Evolutionary conservation across 1,284 basidiomycete species (phyloP), one percentile per base, ranked within the genome.

Genomic region (Rhodotorula sp.): DNA sequence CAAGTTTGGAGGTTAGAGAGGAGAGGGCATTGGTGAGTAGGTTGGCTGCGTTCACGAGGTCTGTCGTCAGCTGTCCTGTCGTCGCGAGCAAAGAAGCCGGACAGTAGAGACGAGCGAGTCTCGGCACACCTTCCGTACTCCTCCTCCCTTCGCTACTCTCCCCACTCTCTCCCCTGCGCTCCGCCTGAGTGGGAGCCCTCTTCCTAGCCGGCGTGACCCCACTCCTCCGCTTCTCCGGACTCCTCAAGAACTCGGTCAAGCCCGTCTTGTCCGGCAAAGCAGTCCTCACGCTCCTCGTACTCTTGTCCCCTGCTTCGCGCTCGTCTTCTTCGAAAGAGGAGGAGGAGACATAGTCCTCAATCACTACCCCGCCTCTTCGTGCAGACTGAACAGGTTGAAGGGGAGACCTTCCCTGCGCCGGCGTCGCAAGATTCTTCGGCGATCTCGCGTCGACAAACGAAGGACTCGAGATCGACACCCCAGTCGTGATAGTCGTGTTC

Each of bases 201-300:
- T 29, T 46, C 46, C 13, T n/a, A 9, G 17, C 52, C 27, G 17
- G 27, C 20, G 24, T 13, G 8, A 24, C 47, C 29, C 19, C 20
- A 17, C 30, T 7, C 20, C 62, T 55, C 44, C 29, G 17, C 62
- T 47, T 64, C n/a, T 46, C 39, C 8, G 71, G 72, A 22, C 70
- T 72, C 51, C 52, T 17, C 20, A 78, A 59, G 5, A 74, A 71
- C 9, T 77, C 77, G 3, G 77, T 78, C 19, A 78, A 44, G 11
- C 74, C 76, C 22, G 77, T 78, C 52, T 74, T 62, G 49, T 78
- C 73, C 20, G 77, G 77, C 32, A 34, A 75, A 32, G 59, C 72
- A 34, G 68, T 70, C 22, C 62, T 64, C 55, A n/a, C 58, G n/a
- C 62, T 48, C 24, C 15, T n/a, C 30, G 32, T 48, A 15, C 64